A percentile compares a stretch with the other conserved stretches of the same genome.
Evolutionary conservation across 345 rosid genomes (phyloP).

Genomic region (Streptanthus diversifolius): DNA sequence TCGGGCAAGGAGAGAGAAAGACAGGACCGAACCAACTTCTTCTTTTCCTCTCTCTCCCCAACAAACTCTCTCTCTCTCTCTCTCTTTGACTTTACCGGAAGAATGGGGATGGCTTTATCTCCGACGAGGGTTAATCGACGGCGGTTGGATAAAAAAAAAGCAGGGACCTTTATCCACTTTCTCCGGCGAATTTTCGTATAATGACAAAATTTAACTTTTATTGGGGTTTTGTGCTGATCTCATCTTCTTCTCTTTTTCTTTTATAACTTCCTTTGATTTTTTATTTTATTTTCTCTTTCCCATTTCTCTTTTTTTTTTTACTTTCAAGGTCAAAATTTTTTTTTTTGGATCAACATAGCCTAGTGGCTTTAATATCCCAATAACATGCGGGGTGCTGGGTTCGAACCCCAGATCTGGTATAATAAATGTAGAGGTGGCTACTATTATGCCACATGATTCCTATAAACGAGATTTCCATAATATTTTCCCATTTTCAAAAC

Average conservation of each 20-base stretch:
- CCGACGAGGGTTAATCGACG: conserved; percentile 25
- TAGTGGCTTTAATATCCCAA: too few species aligned
- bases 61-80: conserved; percentile 23
- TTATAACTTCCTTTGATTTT: neutral
- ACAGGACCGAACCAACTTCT: conserved; percentile 32
- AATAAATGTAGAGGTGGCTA: too few species aligned
- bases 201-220: conserved; percentile 34
- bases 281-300: neutral
- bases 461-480: neutral
- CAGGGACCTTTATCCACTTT: conserved; percentile 27
- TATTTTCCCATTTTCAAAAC: neutral
- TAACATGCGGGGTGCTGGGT: too few species aligned
- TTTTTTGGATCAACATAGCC: too few species aligned
- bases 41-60: conserved; percentile 19
- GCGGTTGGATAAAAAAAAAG: neutral
- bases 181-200: conserved; percentile 30
- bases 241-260: conserved; percentile 18
- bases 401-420: too few species aligned
- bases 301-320: neutral
- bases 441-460: too few species aligned
- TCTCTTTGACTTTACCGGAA: neutral
- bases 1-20: conserved; percentile 1
- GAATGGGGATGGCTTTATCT: neutral
- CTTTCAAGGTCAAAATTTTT: neutral
- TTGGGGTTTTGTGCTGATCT: conserved; percentile 28